Percentiles rank a stretch among this genome's conserved stretches.
Evolutionary conservation across 192 early-diverging fungal species (phyloP).

Genomic region (Entophlyctis helioformis): DNA sequence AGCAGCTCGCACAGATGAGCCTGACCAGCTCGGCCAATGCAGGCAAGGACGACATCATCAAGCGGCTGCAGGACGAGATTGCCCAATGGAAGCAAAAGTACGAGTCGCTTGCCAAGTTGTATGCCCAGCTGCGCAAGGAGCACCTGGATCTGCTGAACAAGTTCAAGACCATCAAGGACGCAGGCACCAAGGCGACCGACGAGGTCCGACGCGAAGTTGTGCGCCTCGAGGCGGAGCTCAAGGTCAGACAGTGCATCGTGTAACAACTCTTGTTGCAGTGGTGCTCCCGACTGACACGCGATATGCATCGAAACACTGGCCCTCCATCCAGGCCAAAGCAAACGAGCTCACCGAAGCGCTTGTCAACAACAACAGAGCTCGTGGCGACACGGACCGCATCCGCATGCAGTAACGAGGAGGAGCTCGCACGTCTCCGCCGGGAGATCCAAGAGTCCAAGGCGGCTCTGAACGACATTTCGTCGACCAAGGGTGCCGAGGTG

Average conservation of each 20-base stretch:
- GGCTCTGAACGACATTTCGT: constrained; percentile 63
- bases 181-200: constrained; percentile 59
- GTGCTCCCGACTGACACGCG: background rate
- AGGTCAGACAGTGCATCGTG: constrained; percentile 8
- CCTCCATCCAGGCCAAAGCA: constrained; percentile 27
- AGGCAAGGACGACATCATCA: constrained; percentile 77
- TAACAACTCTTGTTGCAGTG: background rate
- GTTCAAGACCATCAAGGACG: constrained; percentile 70
- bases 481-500: constrained; percentile 72
- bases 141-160: constrained; percentile 86
- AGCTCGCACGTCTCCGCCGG: constrained; percentile 62
- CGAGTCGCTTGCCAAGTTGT: constrained; percentile 94
- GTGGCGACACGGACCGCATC: constrained; percentile 67
- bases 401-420: constrained; percentile 71
- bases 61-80: constrained; percentile 80
- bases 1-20: constrained; percentile 65
- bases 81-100: constrained; percentile 97
- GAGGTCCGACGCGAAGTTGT: constrained; percentile 70
- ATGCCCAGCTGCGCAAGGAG: constrained; percentile 90
- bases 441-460: constrained; percentile 71
- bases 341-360: constrained; percentile 67
- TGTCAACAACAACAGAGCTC: constrained; percentile 76
- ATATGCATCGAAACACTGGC: too few relatives aligned
- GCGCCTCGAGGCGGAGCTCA: constrained; percentile 15
- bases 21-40: constrained; percentile 55